Evolutionary conservation across 2,329 filamentous ascomycete species (phyloP).

Genomic region (Seiridium unicorne): DNA sequence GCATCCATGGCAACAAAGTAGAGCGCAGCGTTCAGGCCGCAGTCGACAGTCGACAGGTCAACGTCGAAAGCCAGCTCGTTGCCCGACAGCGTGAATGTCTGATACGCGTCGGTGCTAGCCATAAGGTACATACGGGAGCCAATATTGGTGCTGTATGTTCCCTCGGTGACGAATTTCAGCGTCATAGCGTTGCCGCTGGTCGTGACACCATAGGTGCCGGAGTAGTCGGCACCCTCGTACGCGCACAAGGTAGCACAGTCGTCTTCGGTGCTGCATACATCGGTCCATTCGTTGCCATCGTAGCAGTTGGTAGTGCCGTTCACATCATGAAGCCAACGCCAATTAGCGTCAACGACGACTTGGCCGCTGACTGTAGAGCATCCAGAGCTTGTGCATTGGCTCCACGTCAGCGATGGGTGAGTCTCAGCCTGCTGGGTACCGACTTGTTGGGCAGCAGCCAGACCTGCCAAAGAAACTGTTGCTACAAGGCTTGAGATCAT

Average conservation of each 20-base stretch:
- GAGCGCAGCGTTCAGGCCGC: constrained; percentile 63
- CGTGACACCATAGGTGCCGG: constrained; percentile 45
- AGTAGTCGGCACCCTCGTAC: constrained; percentile 45
- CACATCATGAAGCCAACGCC: constrained; percentile 49
- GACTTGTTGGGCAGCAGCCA: constrained; percentile 40
- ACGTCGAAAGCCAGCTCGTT: constrained; percentile 65
- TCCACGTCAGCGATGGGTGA: constrained; percentile 47
- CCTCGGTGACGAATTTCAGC: constrained; percentile 52
- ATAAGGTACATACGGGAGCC: constrained; percentile 58
- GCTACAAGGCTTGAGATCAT: neutral
- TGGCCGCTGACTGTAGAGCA: constrained; percentile 42
- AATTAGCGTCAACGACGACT: constrained; percentile 51
- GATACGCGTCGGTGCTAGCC: constrained; percentile 52
- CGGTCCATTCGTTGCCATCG: constrained; percentile 41
- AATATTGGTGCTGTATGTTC: constrained; percentile 38
- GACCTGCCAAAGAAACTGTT: neutral
- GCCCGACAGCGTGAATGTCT: constrained; percentile 57
- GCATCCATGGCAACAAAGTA: constrained; percentile 58
- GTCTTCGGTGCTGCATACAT: constrained; percentile 32
- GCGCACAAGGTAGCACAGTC: constrained; percentile 42
- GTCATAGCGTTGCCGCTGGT: constrained; percentile 45
- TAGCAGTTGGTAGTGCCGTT: constrained; percentile 44
- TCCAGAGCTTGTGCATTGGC: constrained; percentile 42
- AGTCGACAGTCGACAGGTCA: constrained; percentile 58
- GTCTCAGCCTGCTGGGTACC: constrained; percentile 38